Evolutionary conservation across 2,329 filamentous ascomycete genomes (phyloP).

Genomic region (Orbilia blumenaviensis): DNA sequence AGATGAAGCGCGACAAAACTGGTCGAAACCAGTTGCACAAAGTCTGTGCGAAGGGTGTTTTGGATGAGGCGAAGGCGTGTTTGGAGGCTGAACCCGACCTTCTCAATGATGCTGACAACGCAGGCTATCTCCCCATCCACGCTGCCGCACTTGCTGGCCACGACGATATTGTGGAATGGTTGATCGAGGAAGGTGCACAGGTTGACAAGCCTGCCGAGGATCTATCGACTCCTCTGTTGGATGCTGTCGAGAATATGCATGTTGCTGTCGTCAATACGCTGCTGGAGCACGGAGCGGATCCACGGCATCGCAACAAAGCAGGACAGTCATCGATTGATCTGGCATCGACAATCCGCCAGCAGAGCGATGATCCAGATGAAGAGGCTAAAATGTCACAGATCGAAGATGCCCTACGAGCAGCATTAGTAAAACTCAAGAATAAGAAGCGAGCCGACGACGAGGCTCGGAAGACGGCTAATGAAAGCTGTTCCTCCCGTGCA

Average conservation of each 20-base stretch:
- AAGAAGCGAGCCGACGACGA: slow-evolving; percentile 58
- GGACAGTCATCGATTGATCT: slow-evolving; percentile 91
- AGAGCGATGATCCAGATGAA: slow-evolving; percentile 73
- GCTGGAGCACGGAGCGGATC: slow-evolving; percentile 89
- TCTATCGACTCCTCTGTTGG: slow-evolving; percentile 91
- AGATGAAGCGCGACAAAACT: slow-evolving; percentile 89
- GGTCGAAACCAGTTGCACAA: slow-evolving; percentile 90
- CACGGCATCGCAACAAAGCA: slow-evolving; percentile 87
- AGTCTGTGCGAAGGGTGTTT: slow-evolving; percentile 84
- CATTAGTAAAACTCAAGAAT: slow-evolving; percentile 58
- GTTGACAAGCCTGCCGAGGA: slow-evolving; percentile 81
- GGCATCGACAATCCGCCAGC: slow-evolving; percentile 64
- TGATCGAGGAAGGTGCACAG: slow-evolving; percentile 84
- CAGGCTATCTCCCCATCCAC: slow-evolving; percentile 94
- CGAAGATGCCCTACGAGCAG: slow-evolving; percentile 72
- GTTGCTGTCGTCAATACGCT: slow-evolving; percentile 85
- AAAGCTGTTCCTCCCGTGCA: slow-evolving; percentile 57
- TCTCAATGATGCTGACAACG: slow-evolving; percentile 88
- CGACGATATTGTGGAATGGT: slow-evolving; percentile 83
- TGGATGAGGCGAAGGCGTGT: slow-evolving; percentile 78
- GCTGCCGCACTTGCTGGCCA: slow-evolving; percentile 89
- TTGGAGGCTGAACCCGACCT: slow-evolving; percentile 84
- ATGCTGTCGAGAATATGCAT: slow-evolving; percentile 96
- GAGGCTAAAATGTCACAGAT: slow-evolving; percentile 72
- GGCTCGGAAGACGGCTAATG: slow-evolving; percentile 52